These are phyloP conservation scores for Mallotus japonicus DNA, from an alignment of 441 rosid genomes.

Conservation along the genomic window DNA sequence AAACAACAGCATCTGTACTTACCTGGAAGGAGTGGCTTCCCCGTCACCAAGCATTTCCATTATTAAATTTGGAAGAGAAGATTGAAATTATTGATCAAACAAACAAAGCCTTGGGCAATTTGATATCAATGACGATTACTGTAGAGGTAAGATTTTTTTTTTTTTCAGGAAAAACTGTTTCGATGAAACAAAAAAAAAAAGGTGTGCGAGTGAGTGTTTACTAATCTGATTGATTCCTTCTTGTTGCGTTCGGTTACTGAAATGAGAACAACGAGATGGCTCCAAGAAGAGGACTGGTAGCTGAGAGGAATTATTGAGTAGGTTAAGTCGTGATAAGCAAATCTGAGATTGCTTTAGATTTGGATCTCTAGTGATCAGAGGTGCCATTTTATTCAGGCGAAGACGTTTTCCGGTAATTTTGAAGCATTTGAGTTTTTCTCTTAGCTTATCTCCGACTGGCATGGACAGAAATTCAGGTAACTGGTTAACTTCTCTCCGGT, in stretches of 20 bases:
- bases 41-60: slow-evolving; percentile 46
- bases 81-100: too few relatives aligned
- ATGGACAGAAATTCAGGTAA: too few relatives aligned
- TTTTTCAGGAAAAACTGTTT: neutral
- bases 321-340: neutral
- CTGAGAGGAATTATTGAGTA: neutral
- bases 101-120: too few relatives aligned
- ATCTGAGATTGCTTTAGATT: neutral
- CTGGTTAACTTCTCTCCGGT: too few relatives aligned
- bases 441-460: too few relatives aligned
- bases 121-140: neutral
- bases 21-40: slow-evolving; percentile 72
- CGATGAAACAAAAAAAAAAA: slow-evolving; percentile 11
- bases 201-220: slow-evolving; percentile 17
- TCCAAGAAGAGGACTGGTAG: neutral
- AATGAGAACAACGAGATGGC: neutral
- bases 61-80: neutral
- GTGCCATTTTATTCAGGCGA: too few relatives aligned
- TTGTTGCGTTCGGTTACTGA: neutral
- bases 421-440: too few relatives aligned
- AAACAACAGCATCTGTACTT: neutral
- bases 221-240: slow-evolving; percentile 5
- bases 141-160: neutral
- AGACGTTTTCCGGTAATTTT: too few relatives aligned
- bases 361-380: too few relatives aligned